These are phyloP conservation scores for Thalassiosira pacifica DNA, from an alignment of 352 stramenopile species.

Conservation along the genomic window DNA sequence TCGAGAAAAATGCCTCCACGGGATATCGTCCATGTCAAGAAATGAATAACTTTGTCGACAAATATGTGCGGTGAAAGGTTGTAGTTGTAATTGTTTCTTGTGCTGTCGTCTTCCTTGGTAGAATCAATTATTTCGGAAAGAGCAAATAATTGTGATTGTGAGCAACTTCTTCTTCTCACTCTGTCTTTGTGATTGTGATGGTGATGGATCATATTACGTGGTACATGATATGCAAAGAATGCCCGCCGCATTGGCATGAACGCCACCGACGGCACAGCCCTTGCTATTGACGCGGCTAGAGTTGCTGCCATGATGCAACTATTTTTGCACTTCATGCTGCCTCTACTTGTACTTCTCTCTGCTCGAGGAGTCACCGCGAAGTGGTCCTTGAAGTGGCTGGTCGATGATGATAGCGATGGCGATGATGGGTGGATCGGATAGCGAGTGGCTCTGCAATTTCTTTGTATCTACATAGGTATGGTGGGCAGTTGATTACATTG, in stretches of 20 bases:
- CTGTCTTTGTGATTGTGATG: no score
- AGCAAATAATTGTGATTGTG: no score
- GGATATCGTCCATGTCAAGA: conserved; percentile 28
- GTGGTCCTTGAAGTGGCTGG: no score
- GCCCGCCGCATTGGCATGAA: neutral
- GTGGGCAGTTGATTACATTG: no score
- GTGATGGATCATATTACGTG: no score
- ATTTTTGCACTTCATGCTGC: neutral
- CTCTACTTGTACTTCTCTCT: neutral
- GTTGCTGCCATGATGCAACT: neutral
- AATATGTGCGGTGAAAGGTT: conserved; percentile 8
- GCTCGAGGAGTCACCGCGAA: neutral
- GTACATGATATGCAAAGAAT: no score
- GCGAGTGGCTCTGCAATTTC: no score
- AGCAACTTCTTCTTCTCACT: no score
- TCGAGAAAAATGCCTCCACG: conserved; percentile 17
- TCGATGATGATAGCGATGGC: no score
- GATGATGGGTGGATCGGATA: no score
- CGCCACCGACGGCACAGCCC: neutral
- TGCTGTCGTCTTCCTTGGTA: neutral
- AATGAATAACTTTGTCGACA: conserved; percentile 38
- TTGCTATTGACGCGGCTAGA: neutral
- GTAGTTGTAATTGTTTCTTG: neutral
- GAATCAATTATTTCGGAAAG: no score
- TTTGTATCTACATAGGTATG: no score